Percentiles rank a stretch among this genome's conserved stretches.
Conservation (phyloP, 2,329 filamentous ascomycete species). For the Penicillium sp. region DNA sequence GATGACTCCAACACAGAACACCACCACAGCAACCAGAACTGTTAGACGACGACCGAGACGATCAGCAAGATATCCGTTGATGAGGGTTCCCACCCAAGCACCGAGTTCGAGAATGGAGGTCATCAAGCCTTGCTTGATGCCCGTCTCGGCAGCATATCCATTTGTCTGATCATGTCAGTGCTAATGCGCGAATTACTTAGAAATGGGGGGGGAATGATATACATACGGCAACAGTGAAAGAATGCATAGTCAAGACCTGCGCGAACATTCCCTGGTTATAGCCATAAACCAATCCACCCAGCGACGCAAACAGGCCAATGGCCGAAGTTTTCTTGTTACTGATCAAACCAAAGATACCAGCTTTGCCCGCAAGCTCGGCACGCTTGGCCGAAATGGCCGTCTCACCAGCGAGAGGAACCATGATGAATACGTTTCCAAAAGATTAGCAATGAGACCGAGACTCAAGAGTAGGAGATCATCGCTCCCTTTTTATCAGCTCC, state of each 20-base stretch:
- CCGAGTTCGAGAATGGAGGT: conserved; percentile 44
- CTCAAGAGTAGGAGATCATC: background rate
- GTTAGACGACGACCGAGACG: conserved; percentile 35
- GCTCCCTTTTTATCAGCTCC: conserved; percentile 3
- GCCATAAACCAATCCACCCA: conserved; percentile 59
- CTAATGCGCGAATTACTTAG: background rate
- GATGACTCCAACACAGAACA: conserved; percentile 40
- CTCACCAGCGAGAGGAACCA: conserved; percentile 17
- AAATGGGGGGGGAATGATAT: background rate
- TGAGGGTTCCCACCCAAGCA: conserved; percentile 38
- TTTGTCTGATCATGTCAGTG: conserved; percentile 21
- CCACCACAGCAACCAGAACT: conserved; percentile 31
- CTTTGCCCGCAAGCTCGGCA: conserved; percentile 34
- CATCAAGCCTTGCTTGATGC: conserved; percentile 32
- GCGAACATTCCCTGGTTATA: conserved; percentile 77
- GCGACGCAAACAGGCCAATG: conserved; percentile 54
- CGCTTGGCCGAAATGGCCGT: conserved; percentile 33
- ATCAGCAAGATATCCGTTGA: conserved; percentile 40
- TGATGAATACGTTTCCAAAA: conserved; percentile 1
- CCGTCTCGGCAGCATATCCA: conserved; percentile 25
- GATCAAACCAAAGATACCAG: conserved; percentile 51
- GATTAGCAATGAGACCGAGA: background rate
- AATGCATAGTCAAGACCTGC: conserved; percentile 59
- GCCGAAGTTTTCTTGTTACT: conserved; percentile 55
- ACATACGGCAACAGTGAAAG: conserved; percentile 48